These are phyloP conservation scores for Umbelopsis ramanniana DNA, from an alignment of 192 early-diverging fungal genomes.

Conservation along the genomic window DNA sequence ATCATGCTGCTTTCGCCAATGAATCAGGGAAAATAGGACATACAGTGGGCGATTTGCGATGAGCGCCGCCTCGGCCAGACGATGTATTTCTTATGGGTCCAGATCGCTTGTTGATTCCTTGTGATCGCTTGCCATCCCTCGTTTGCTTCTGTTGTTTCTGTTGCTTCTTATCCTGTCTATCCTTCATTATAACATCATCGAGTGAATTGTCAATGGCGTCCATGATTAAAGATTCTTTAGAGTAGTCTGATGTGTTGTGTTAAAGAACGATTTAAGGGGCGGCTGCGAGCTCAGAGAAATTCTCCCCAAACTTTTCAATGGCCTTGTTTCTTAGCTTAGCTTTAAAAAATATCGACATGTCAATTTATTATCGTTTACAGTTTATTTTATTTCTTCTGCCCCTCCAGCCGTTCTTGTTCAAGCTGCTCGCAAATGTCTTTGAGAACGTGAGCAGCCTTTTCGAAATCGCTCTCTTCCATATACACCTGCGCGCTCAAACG, in stretches of 20 bases:
- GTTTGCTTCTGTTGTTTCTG: neutral
- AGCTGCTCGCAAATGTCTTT: conserved; percentile 46
- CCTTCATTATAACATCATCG: conserved; percentile 18
- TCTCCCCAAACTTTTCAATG: too few relatives aligned
- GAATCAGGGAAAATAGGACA: neutral
- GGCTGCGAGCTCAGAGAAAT: too few relatives aligned
- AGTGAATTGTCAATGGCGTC: conserved; percentile 15
- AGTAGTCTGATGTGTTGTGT: neutral
- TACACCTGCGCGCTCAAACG: conserved; percentile 64
- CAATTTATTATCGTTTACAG: too few relatives aligned
- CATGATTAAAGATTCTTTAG: neutral
- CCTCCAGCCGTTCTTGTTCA: conserved; percentile 14
- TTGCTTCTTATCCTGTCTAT: conserved; percentile 8
- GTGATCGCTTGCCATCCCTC: neutral
- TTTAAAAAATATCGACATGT: too few relatives aligned
- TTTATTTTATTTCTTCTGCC: conserved; percentile 12
- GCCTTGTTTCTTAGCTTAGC: too few relatives aligned
- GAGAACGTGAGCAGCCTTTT: conserved; percentile 42
- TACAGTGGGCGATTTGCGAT: conserved; percentile 15
- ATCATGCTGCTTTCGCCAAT: neutral
- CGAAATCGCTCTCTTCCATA: conserved; percentile 52
- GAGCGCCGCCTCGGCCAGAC: neutral
- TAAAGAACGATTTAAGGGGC: neutral
- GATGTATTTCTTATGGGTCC: conserved; percentile 9
- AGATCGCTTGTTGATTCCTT: conserved; percentile 19